Evolutionary conservation across 1,284 basidiomycete species (phyloP).

Genomic region (Termitomyces sp.): DNA sequence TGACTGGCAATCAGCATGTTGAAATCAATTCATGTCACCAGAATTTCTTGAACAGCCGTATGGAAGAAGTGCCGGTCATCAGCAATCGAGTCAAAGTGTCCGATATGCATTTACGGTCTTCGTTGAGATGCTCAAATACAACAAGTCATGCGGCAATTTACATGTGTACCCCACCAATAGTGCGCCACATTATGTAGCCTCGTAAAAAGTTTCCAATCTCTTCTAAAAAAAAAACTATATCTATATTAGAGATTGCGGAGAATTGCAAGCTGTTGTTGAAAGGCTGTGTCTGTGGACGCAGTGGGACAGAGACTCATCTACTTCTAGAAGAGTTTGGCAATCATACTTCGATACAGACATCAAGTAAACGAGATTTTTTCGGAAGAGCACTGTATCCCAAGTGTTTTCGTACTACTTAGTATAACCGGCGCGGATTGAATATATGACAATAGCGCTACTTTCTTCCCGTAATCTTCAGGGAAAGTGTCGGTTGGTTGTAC

Average conservation of each 20-base stretch:
- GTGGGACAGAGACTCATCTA: not conserved
- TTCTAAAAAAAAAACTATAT: not conserved
- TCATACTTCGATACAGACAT: not conserved
- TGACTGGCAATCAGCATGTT: not conserved
- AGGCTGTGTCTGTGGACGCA: not conserved
- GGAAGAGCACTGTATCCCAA: too few relatives aligned
- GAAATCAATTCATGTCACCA: not conserved
- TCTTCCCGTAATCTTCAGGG: too few relatives aligned
- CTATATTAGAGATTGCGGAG: not conserved
- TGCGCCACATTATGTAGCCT: not conserved
- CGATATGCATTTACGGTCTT: not conserved
- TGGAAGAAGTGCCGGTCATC: not conserved
- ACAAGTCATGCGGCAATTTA: not conserved
- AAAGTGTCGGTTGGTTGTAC: too few relatives aligned
- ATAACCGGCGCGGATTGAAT: too few relatives aligned
- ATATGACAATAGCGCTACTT: too few relatives aligned
- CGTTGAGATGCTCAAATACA: not conserved
- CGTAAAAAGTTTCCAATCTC: not conserved
- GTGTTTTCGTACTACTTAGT: too few relatives aligned
- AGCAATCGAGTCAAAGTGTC: not conserved
- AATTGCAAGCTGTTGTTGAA: too few relatives aligned
- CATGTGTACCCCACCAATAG: not conserved
- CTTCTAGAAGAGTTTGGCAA: not conserved
- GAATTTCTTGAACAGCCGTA: not conserved
- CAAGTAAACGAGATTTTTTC: not conserved